These are phyloP conservation scores for Tubosaeta sp. DNA, from an alignment of 768 basidiomycete species.

Conservation along the genomic window DNA sequence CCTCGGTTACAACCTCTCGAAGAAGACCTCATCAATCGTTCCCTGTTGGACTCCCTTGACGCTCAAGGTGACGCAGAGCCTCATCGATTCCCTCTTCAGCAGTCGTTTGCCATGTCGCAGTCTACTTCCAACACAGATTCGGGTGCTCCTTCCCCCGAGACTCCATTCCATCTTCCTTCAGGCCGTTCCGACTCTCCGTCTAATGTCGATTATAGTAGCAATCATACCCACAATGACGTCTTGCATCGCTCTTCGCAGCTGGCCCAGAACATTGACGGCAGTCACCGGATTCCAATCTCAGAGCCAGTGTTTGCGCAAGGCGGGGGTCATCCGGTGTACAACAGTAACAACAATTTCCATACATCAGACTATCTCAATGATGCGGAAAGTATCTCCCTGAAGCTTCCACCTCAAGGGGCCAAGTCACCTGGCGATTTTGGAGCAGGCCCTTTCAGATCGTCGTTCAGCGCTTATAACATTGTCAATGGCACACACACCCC, in stretches of 20 bases:
- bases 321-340: slow-evolving; percentile 38
- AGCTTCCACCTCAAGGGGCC: slow-evolving; percentile 26
- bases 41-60: slow-evolving; percentile 77
- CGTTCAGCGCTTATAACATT: slow-evolving; percentile 32
- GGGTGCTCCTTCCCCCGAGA: slow-evolving; percentile 44
- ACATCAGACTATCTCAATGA: slow-evolving; percentile 34
- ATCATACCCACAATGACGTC: slow-evolving; percentile 35
- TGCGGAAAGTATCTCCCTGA: slow-evolving; percentile 30
- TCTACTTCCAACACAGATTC: slow-evolving; percentile 53
- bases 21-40: slow-evolving; percentile 85
- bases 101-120: slow-evolving; percentile 43
- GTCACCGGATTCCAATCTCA: slow-evolving; percentile 30
- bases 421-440: slow-evolving; percentile 34
- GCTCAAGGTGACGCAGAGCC: slow-evolving; percentile 81
- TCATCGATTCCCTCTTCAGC: slow-evolving; percentile 26
- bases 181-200: slow-evolving; percentile 52
- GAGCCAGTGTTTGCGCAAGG: slow-evolving; percentile 30
- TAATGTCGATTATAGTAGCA: slow-evolving; percentile 35
- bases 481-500: slow-evolving; percentile 21
- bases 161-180: slow-evolving; percentile 47
- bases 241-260: slow-evolving; percentile 24
- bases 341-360: slow-evolving; percentile 34
- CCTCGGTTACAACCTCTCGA: slow-evolving; percentile 34
- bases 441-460: slow-evolving; percentile 34
- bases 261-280: slow-evolving; percentile 27